Evolutionary conservation across 345 rosid species (phyloP).

Genomic region (Luvunga scandens): DNA sequence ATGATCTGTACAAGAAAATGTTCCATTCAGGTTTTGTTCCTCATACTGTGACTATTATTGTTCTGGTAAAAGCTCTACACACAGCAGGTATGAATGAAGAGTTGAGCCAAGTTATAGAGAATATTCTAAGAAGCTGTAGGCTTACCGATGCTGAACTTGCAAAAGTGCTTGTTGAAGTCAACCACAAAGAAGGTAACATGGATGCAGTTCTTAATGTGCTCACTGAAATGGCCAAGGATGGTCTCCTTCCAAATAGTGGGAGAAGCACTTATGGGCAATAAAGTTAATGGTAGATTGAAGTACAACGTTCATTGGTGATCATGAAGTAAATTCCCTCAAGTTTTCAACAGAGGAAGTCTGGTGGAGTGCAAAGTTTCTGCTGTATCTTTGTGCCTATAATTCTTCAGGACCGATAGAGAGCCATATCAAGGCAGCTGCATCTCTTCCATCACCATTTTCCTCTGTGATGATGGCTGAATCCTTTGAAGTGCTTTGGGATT

Average conservation of each 20-base stretch:
- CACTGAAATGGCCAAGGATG: constrained; percentile 82
- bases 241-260: constrained; percentile 68
- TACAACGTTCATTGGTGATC: not conserved
- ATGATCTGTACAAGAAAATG: constrained; percentile 68
- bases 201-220: constrained; percentile 66
- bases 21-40: constrained; percentile 49
- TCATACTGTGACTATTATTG: constrained; percentile 65
- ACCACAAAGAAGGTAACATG: constrained; percentile 87
- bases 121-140: constrained; percentile 66
- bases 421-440: not conserved
- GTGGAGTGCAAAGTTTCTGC: not conserved
- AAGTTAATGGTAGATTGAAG: constrained; percentile 13
- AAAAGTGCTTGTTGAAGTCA: constrained; percentile 68
- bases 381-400: not conserved
- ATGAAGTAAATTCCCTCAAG: not conserved
- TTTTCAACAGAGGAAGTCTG: not conserved
- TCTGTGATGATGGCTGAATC: not conserved
- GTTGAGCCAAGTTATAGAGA: constrained; percentile 48
- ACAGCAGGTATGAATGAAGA: constrained; percentile 51
- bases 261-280: constrained; percentile 19
- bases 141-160: constrained; percentile 72
- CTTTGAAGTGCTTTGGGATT: not conserved
- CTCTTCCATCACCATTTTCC: not conserved
- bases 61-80: constrained; percentile 62
- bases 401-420: not conserved